Evolutionary conservation across 352 stramenopile genomes (phyloP).

Genomic region (Phytophthora sp.): DNA sequence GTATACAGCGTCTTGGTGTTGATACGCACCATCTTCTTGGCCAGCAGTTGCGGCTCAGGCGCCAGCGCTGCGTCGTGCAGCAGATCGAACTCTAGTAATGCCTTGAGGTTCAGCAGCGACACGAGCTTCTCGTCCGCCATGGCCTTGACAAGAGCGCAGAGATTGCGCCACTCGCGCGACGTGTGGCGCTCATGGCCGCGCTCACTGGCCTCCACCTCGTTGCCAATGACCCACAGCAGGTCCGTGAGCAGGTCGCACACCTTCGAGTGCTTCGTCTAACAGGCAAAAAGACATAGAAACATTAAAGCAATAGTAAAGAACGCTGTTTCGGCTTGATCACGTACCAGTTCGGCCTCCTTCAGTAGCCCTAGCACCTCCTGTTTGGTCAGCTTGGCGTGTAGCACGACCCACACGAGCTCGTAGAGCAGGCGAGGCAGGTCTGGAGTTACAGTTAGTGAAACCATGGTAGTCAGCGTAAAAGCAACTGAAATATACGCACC

Average conservation of each 20-base stretch:
- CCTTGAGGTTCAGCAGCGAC: conserved; percentile 57
- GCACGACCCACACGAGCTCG: conserved; percentile 77
- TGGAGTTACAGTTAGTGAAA: conserved; percentile 9
- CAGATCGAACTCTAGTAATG: conserved; percentile 76
- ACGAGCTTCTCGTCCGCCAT: conserved; percentile 78
- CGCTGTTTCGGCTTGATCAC: background rate
- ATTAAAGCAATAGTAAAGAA: background rate
- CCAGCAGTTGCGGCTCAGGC: conserved; percentile 53
- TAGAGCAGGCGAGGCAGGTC: conserved; percentile 75
- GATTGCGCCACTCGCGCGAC: conserved; percentile 73
- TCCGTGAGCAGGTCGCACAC: conserved; percentile 70
- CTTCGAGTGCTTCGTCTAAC: conserved; percentile 35
- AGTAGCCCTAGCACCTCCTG: conserved; percentile 76
- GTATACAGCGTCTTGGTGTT: conserved; percentile 93
- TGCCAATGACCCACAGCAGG: conserved; percentile 76
- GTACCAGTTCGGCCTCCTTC: conserved; percentile 71
- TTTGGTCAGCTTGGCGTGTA: conserved; percentile 70
- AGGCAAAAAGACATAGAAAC: background rate
- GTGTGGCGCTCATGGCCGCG: conserved; percentile 70
- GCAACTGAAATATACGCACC: conserved; percentile 31
- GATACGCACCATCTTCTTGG: conserved; percentile 81
- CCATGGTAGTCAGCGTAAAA: background rate
- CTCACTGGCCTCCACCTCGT: conserved; percentile 79
- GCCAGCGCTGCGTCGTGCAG: conserved; percentile 70
- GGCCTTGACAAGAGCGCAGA: conserved; percentile 65